Conservation (phyloP, 192 early-diverging fungal species). For the Phycomyces nitens region DNA sequence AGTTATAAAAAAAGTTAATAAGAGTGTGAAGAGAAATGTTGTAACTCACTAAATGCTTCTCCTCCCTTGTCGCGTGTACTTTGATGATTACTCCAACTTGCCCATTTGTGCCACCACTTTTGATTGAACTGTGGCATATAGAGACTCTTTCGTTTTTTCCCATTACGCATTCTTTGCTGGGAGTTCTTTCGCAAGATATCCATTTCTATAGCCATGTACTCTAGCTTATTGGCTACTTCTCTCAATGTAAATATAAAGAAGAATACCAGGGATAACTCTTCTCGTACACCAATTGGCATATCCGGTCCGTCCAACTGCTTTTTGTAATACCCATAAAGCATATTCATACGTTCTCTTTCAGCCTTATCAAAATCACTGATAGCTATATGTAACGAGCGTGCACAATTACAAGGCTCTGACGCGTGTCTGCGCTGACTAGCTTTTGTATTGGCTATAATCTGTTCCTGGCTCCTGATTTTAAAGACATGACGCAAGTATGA, state of each 20-base stretch:
- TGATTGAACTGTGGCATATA: constrained; percentile 28
- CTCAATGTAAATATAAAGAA: constrained; percentile 51
- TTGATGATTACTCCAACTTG: constrained; percentile 24
- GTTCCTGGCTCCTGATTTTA: background rate
- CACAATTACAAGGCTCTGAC: constrained; percentile 12
- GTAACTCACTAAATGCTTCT: constrained; percentile 16
- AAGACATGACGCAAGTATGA: constrained; percentile 20
- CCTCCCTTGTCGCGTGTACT: constrained; percentile 29
- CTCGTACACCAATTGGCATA: constrained; percentile 32
- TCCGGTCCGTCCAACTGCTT: background rate
- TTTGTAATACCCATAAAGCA: constrained; percentile 4
- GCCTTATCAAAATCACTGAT: constrained; percentile 23
- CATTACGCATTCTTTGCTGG: background rate
- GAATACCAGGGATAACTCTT: constrained; percentile 50
- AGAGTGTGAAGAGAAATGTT: no score
- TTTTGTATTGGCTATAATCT: background rate
- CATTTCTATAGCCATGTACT: constrained; percentile 13
- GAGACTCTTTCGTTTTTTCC: constrained; percentile 23
- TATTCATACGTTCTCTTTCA: constrained; percentile 24
- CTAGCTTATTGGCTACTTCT: constrained; percentile 44
- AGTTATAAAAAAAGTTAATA: background rate
- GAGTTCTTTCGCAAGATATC: constrained; percentile 12
- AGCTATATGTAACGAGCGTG: constrained; percentile 9
- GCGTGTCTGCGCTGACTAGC: constrained; percentile 6
- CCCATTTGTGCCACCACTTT: constrained; percentile 32